Conservation (phyloP, 768 basidiomycete genomes). For the Calocybe indica region DNA sequence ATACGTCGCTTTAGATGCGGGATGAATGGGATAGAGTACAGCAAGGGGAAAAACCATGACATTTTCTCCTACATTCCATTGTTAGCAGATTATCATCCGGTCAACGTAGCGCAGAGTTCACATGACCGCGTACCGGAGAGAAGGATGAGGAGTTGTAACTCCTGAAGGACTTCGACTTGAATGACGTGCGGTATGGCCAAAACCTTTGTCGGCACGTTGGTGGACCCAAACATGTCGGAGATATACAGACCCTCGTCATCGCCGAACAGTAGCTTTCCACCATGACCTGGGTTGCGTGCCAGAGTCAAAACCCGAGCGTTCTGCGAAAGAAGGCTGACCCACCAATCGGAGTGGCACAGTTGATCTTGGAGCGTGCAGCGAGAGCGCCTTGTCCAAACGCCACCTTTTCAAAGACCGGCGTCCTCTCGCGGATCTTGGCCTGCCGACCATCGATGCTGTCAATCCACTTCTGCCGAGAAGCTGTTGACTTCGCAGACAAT, state of each 20-base stretch:
- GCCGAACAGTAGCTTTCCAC: slow-evolving; percentile 85
- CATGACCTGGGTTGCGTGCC: slow-evolving; percentile 48
- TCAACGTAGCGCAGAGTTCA: not conserved
- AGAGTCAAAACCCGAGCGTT: not conserved
- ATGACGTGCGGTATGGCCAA: slow-evolving; percentile 83
- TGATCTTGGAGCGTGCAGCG: slow-evolving; percentile 76
- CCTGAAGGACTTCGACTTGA: slow-evolving; percentile 95
- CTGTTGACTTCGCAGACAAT: slow-evolving; percentile 82
- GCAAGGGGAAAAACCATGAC: slow-evolving; percentile 96
- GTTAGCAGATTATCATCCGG: slow-evolving; percentile 5
- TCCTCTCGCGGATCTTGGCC: slow-evolving; percentile 74
- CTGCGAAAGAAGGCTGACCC: slow-evolving; percentile 28
- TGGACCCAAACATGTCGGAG: slow-evolving; percentile 74
- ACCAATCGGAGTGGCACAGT: slow-evolving; percentile 88
- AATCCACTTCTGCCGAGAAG: slow-evolving; percentile 90
- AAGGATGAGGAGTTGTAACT: slow-evolving; percentile 93
- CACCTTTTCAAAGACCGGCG: slow-evolving; percentile 79
- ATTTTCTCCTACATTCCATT: slow-evolving; percentile 62
- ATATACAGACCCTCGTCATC: slow-evolving; percentile 97
- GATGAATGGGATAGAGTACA: slow-evolving; percentile 84
- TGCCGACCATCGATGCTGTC: slow-evolving; percentile 90
- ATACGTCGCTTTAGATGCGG: slow-evolving; percentile 84
- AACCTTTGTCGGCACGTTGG: slow-evolving; percentile 84
- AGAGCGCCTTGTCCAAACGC: slow-evolving; percentile 88
- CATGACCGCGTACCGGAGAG: slow-evolving; percentile 70